Evolutionary conservation across 495 filamentous ascomycete species (phyloP).

Genomic region (Viridothelium virens): DNA sequence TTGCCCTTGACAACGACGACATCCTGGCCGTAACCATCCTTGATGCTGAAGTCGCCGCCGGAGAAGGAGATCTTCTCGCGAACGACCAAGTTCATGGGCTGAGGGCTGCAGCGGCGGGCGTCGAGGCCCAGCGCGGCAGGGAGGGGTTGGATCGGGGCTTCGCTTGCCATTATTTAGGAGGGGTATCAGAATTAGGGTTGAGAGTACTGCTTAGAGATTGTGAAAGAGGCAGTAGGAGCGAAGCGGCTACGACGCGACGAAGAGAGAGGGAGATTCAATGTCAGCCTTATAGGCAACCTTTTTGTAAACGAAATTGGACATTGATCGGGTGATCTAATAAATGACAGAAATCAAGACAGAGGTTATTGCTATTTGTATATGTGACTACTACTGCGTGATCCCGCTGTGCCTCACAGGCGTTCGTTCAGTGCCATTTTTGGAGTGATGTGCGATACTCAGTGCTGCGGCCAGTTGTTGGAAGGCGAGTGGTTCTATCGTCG

Average conservation of each 20-base stretch:
- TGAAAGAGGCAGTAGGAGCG: too few species aligned
- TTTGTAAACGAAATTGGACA: background rate
- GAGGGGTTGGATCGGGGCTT: background rate
- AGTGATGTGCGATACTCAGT: too few species aligned
- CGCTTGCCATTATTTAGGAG: background rate
- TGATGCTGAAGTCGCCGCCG: background rate
- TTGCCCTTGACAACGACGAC: background rate
- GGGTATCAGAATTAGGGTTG: background rate
- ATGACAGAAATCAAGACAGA: too few species aligned
- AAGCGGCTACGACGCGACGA: too few species aligned
- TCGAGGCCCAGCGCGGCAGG: background rate
- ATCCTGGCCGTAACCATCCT: background rate
- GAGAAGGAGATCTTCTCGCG: background rate
- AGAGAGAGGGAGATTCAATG: background rate
- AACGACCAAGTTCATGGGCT: background rate
- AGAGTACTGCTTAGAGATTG: too few species aligned
- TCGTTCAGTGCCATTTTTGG: too few species aligned
- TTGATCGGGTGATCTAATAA: background rate
- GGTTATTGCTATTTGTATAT: too few species aligned
- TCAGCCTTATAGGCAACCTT: background rate
- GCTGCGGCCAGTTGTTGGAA: too few species aligned
- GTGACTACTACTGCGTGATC: too few species aligned
- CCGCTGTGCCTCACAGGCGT: too few species aligned
- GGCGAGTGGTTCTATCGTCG: too few species aligned
- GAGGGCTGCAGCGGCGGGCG: background rate